Conservation (phyloP, 1,284 basidiomycete species). For the Marasmius tenuissimus region DNA sequence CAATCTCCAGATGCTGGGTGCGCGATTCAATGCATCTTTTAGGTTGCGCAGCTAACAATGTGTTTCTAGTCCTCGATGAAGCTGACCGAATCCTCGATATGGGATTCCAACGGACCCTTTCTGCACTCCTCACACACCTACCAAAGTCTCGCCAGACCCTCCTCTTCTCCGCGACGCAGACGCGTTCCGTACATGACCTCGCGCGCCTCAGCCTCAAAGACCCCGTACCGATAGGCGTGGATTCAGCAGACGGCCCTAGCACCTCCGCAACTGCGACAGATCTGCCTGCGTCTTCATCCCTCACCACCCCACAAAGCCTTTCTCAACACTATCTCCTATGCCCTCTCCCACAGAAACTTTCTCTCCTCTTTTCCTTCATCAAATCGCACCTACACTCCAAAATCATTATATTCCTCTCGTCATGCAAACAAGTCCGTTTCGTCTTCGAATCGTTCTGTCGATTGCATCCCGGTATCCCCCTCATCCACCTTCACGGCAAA, state of each 20-base stretch:
- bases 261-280: constrained; percentile 48
- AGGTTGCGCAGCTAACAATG: constrained; percentile 4
- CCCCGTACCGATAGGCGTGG: constrained; percentile 76
- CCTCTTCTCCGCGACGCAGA: constrained; percentile 97
- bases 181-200: constrained; percentile 86
- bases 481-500: constrained; percentile 94
- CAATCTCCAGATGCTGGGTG: constrained; percentile 89
- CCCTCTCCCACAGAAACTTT: constrained; percentile 86
- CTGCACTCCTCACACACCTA: constrained; percentile 89
- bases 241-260: constrained; percentile 40
- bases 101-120: constrained; percentile 89
- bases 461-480: constrained; percentile 89
- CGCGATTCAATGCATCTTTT: constrained; percentile 25
- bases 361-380: constrained; percentile 93
- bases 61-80: constrained; percentile 83
- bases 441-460: constrained; percentile 96
- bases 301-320: constrained; percentile 57
- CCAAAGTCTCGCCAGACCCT: constrained; percentile 88
- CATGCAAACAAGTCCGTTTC: constrained; percentile 96
- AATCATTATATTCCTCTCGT: constrained; percentile 92
- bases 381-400: constrained; percentile 94
- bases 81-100: constrained; percentile 96
- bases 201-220: constrained; percentile 88
- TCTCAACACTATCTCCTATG: constrained; percentile 92
- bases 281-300: constrained; percentile 48